Conservation (phyloP, 2,329 filamentous ascomycete species). For the Ascochyta fabae region DNA sequence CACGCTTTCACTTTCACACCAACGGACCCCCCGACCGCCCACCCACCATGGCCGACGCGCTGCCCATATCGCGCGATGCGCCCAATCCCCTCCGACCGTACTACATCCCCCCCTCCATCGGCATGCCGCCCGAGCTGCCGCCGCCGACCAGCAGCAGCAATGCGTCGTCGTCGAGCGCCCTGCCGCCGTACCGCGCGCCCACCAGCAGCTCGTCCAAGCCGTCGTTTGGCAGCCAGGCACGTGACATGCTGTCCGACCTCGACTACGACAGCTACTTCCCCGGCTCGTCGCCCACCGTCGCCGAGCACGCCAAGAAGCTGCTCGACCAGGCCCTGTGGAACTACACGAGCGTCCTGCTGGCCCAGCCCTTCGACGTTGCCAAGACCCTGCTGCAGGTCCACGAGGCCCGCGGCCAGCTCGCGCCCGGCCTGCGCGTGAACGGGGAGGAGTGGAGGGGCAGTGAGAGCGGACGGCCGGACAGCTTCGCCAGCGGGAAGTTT, state of each 20-base stretch:
- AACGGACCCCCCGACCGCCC: too few species aligned
- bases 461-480: constrained; percentile 38
- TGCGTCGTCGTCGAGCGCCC: constrained; percentile 16
- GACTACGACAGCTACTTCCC: constrained; percentile 89
- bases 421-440: constrained; percentile 28
- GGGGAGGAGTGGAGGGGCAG: constrained; percentile 23
- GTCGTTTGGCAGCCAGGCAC: constrained; percentile 68
- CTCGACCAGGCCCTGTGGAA: constrained; percentile 89
- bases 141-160: constrained; percentile 12
- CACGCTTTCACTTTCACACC: too few species aligned
- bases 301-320: constrained; percentile 76
- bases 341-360: constrained; percentile 85
- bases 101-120: constrained; percentile 73
- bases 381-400: constrained; percentile 89
- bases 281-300: constrained; percentile 71
- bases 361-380: constrained; percentile 96
- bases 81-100: constrained; percentile 73
- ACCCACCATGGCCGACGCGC: constrained; percentile 25
- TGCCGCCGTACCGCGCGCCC: constrained; percentile 41
- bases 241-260: constrained; percentile 86
- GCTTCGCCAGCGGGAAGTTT: constrained; percentile 44
- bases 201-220: constrained; percentile 49
- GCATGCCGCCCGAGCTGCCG: constrained; percentile 58
- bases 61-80: constrained; percentile 55
- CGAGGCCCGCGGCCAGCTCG: constrained; percentile 51